Conservation (phyloP, 2,329 filamentous ascomycete species). For the Amauroascus verrucosus region DNA sequence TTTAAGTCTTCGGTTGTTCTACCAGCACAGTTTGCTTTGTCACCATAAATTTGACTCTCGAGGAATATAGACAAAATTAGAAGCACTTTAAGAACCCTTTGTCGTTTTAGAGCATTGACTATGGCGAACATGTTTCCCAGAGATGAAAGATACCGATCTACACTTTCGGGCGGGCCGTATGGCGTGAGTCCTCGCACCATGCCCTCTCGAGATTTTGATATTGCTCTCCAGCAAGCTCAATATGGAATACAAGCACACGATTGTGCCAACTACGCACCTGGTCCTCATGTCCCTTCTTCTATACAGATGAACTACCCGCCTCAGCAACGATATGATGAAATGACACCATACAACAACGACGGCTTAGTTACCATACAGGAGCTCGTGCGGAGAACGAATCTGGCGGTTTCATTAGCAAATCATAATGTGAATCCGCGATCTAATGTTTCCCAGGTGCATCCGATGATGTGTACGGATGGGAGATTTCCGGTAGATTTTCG, state of each 20-base stretch:
- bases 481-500: constrained; percentile 20
- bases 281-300: background rate
- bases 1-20: background rate
- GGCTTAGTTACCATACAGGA: constrained; percentile 9
- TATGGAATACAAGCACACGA: constrained; percentile 16
- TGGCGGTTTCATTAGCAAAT: constrained; percentile 20
- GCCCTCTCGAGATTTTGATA: constrained; percentile 17
- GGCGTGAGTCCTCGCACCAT: constrained; percentile 16
- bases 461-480: constrained; percentile 20
- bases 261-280: constrained; percentile 11
- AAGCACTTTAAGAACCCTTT: background rate
- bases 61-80: background rate
- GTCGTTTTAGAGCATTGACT: background rate
- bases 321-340: constrained; percentile 10
- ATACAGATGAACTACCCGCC: constrained; percentile 4
- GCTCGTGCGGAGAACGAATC: constrained; percentile 18
- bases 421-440: constrained; percentile 17
- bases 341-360: background rate
- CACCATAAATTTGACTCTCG: background rate
- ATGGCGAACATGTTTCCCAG: constrained; percentile 14
- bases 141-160: constrained; percentile 17
- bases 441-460: constrained; percentile 19
- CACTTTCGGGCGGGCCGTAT: constrained; percentile 14
- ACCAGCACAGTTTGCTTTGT: background rate
- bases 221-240: constrained; percentile 18